Evolutionary conservation across 192 early-diverging fungal genomes (phyloP), one percentile per base, ranked within the genome.

Genomic region (Linnemannia zychae): DNA sequence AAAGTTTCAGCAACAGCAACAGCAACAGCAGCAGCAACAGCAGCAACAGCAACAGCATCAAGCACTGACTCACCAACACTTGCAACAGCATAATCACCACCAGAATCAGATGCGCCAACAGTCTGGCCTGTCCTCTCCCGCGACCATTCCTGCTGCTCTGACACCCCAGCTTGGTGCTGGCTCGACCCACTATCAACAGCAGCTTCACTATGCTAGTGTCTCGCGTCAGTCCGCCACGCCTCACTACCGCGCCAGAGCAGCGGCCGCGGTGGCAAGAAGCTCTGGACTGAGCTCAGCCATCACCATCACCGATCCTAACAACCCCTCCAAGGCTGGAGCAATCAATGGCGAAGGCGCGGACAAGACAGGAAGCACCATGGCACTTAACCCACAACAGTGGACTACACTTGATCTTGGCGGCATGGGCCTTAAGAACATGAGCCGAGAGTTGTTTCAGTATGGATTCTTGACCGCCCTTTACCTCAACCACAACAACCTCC

Each of bases 401-500:
- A 94, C 94, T 0, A 92, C 92, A 16, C 86, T 99, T 33, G 98
- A 99, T 84, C 84, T 99, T 72, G 97, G 97, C n/a, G 97, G 98
- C 37, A 98, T 99, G 97, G 93, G 90, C 7, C 92, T 99, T 36
- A 94, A 95, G 70, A 97, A 94, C 71, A 87, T 99, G 2, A 91
- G 93, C 24, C 77, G 88, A 44, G 90, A 92, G 49, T 82, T 99
- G 67, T 99, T 98, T 87, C 86, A 86, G 6, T 99, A 97, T 87
- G 70, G 76, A 3, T 99, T 99, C 86, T 89, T 99, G 63, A 99
- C 97, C 33, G 94, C 92, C 38, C 92, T 99, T 15, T 99, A 98
- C 77, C 89, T 99, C 85, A 99, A 97, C 85, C 96, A 99, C 92
- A 99, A 99, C 93, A 94, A 95, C 81, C 89, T 99, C 36, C 91